These are phyloP conservation scores for Phytophthora pinifolia DNA, from an alignment of 352 stramenopile species.

Conservation along the genomic window DNA sequence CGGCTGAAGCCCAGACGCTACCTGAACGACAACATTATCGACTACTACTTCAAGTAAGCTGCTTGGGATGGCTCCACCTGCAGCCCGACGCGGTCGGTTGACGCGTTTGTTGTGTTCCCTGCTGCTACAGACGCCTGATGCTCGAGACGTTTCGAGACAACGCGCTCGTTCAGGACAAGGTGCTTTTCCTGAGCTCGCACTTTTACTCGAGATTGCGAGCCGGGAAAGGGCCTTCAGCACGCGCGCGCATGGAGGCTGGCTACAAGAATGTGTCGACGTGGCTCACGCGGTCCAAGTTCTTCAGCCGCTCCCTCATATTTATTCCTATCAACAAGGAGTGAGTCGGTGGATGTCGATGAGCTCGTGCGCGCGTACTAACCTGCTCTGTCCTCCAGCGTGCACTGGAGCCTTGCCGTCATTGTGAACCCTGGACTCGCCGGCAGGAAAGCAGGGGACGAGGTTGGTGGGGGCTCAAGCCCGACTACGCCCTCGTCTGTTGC, in stretches of 20 bases:
- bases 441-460: conserved; percentile 31
- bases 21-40: conserved; percentile 92
- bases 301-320: conserved; percentile 78
- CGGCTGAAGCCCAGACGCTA: conserved; percentile 74
- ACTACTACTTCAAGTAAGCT: conserved; percentile 91
- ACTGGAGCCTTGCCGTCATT: conserved; percentile 85
- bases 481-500: not conserved
- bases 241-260: conserved; percentile 48
- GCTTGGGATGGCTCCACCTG: too few relatives aligned
- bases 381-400: conserved; percentile 44
- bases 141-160: conserved; percentile 46
- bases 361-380: conserved; percentile 10
- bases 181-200: conserved; percentile 78
- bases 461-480: conserved; percentile 2
- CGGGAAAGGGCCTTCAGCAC: conserved; percentile 35
- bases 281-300: conserved; percentile 63
- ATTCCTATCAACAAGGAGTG: conserved; percentile 89
- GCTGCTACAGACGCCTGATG: conserved; percentile 49
- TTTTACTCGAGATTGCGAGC: conserved; percentile 71
- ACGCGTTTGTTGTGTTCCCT: not conserved
- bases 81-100: too few relatives aligned
- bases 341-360: conserved; percentile 11
- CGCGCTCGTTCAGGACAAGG: conserved; percentile 57
- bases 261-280: conserved; percentile 84
- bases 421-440: conserved; percentile 60